Evolutionary conservation across 257 asterid species (phyloP).

Genomic region (Nicotiana knightiana): DNA sequence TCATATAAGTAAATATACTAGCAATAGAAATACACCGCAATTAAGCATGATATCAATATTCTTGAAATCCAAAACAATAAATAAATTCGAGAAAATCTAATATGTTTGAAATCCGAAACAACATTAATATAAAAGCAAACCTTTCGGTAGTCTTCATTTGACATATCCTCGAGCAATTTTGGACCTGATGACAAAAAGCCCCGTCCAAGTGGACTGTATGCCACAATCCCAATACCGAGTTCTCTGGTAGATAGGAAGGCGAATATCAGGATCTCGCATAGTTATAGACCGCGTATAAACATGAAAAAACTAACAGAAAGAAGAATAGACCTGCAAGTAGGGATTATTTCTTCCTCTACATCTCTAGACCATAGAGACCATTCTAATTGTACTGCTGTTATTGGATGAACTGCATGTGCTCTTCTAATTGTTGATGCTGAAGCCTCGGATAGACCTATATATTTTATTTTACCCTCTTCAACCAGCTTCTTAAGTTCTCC

Average conservation of each 20-base stretch:
- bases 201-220: slow-evolving; percentile 51
- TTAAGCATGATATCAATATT: neutral
- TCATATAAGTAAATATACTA: neutral
- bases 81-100: too few relatives aligned
- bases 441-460: slow-evolving; percentile 73
- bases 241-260: slow-evolving; percentile 25
- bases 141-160: slow-evolving; percentile 34
- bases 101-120: neutral
- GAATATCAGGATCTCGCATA: neutral
- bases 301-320: neutral
- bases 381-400: slow-evolving; percentile 63
- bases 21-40: neutral
- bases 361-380: slow-evolving; percentile 81
- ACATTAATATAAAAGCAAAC: slow-evolving; percentile 6
- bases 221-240: slow-evolving; percentile 51
- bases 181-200: slow-evolving; percentile 51
- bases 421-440: slow-evolving; percentile 67
- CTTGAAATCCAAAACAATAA: neutral
- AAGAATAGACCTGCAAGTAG: slow-evolving; percentile 48
- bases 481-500: slow-evolving; percentile 72
- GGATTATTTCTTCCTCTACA: slow-evolving; percentile 52
- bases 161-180: slow-evolving; percentile 22
- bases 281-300: neutral
- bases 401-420: slow-evolving; percentile 71
- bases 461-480: slow-evolving; percentile 72